A percentile compares a stretch with the other conserved stretches of the same genome.
Conservation (phyloP, 257 asterid species). For the Petunia secreta region DNA sequence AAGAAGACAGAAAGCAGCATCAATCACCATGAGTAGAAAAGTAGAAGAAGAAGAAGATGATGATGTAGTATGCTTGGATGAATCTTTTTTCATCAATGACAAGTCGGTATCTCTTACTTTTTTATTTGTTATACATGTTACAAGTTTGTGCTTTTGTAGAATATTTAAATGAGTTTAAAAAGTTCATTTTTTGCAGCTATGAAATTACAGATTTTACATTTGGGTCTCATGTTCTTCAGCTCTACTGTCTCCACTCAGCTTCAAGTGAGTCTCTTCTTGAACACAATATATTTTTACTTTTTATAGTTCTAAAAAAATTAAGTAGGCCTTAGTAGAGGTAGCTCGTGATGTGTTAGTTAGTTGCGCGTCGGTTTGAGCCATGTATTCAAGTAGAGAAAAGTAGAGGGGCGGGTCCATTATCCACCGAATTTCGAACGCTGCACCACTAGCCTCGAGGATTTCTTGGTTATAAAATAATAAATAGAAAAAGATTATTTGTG, state of each 20-base stretch:
- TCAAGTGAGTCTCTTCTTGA: constrained; percentile 56
- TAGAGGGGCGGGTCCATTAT: too few relatives aligned
- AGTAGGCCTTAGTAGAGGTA: too few relatives aligned
- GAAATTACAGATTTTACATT: constrained; percentile 70
- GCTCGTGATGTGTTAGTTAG: too few relatives aligned
- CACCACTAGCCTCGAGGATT: too few relatives aligned
- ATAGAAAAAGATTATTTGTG: too few relatives aligned
- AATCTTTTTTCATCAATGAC: constrained; percentile 83
- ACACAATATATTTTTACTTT: not conserved
- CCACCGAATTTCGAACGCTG: too few relatives aligned
- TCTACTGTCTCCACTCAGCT: constrained; percentile 84
- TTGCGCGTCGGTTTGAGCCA: too few relatives aligned
- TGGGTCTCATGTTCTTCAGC: constrained; percentile 75
- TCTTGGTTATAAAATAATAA: too few relatives aligned
- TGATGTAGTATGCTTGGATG: constrained; percentile 71
- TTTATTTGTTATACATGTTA: not conserved
- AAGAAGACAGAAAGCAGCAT: not conserved
- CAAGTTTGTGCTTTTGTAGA: not conserved
- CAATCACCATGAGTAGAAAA: constrained; percentile 12
- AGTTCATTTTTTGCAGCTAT: constrained; percentile 55
- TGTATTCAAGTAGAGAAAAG: too few relatives aligned
- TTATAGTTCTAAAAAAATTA: not conserved
- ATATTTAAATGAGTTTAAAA: not conserved
- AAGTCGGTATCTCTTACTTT: constrained; percentile 40
- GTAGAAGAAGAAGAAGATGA: constrained; percentile 53